Conservation (phyloP, 768 basidiomycete species). For the Pisolithus sp. region DNA sequence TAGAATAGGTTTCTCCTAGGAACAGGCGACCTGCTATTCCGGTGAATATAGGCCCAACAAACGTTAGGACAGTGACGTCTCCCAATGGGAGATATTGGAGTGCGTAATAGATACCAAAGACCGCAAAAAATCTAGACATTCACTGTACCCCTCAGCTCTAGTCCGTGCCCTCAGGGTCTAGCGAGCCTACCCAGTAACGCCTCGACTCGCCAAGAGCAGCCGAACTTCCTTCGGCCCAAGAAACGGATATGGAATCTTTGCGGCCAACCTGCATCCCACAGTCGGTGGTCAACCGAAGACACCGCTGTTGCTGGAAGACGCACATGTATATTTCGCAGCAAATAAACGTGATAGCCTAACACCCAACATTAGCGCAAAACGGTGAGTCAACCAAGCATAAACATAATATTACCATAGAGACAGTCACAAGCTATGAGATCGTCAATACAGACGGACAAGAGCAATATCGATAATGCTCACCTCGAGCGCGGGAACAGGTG, state of each 20-base stretch:
- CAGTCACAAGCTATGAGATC: constrained; percentile 39
- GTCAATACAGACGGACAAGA: neutral
- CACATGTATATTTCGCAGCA: constrained; percentile 50
- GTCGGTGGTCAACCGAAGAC: neutral
- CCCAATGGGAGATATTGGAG: constrained; percentile 71
- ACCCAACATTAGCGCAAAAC: neutral
- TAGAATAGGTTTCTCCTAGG: constrained; percentile 52
- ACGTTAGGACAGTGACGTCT: constrained; percentile 72
- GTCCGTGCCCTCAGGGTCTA: too few relatives aligned
- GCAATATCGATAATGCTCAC: constrained; percentile 25
- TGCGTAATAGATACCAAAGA: constrained; percentile 66
- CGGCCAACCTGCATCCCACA: constrained; percentile 26
- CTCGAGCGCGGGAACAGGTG: constrained; percentile 53
- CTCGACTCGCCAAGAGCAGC: constrained; percentile 47
- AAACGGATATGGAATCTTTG: constrained; percentile 48
- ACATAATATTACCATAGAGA: constrained; percentile 46
- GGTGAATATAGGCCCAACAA: constrained; percentile 63
- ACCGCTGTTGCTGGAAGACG: constrained; percentile 5
- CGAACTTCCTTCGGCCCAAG: constrained; percentile 68
- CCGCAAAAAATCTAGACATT: constrained; percentile 55
- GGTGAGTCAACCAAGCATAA: neutral
- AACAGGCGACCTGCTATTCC: constrained; percentile 57
- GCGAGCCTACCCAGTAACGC: constrained; percentile 51
- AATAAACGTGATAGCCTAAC: constrained; percentile 45
- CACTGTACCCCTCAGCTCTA: too few relatives aligned